Base-by-base conservation (phyloP, 768 basidiomycete species). In the Rhodotorula paludigena region DNA sequence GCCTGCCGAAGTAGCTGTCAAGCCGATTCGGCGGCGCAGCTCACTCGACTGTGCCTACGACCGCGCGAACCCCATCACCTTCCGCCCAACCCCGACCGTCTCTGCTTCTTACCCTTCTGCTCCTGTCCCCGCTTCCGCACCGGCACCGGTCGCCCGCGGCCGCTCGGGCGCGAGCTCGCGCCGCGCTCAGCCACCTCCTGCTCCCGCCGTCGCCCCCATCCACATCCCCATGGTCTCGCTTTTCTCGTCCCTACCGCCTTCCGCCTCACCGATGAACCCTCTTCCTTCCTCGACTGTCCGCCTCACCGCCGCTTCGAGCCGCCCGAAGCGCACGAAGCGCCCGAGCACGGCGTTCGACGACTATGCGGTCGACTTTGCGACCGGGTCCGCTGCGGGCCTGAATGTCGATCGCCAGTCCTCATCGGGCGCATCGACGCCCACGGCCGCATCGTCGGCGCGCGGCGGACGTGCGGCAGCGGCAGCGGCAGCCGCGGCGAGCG, bases 291-390 rank as follows among this genome's bases (percentile, higher is more conserved):
- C 32, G 28, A 25, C 53, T 33, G 15, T 30, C 15, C 15, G 5
- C 16, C 52, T 8, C 15, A 33, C 53, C 28, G 52, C 32, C 10
- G 51, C 51, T 15, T 6, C 35, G n/a, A 1, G n/a, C 9, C 62
- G 67, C 20, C 61, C 67, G 45, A 48, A 55, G 30, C 62, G 67
- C 23, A 68, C 53, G 30, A 68, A 68, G 58, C 63, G 63, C n/a
- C 62, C 63, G 38, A 55, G 51, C 18, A 55, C 61, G 5, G 62
- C 63, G 0, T 68, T 63, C 53, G 67, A 68, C 53, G 67, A 68
- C 61, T 68, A 63, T 25, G 57, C 67, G 42, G 57, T 68, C 53
- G 67, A 68, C 45, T 60, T 18, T 41, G 44, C 32, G 3, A 32
- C 33, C 48, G 54, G 45, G 18, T 32, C 45, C 1, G 28, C 45